Base-by-base conservation (phyloP, 176 grass and related monocot genomes). In the Musa troglodytarum region DNA sequence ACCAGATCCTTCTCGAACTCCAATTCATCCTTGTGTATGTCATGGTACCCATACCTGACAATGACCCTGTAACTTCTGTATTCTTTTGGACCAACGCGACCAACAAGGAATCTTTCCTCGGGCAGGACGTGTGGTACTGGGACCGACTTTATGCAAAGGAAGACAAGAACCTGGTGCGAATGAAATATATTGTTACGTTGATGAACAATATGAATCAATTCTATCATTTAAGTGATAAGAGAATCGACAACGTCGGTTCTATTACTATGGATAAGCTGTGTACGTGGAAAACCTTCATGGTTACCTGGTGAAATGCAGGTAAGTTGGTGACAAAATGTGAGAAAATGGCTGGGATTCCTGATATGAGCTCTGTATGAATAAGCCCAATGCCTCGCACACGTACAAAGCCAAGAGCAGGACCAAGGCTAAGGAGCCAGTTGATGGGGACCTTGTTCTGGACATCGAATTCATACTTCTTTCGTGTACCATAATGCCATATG, bases 221-320 rank as follows among this genome's bases (percentile, higher is more conserved):
- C 34, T 43, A 6, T 43, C 34, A 43, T 43, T 43, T 43, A 0
- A 43, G 34, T 43, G 34, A 6, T 6, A 43, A 43, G 34, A 43
- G 34, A 5, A 43, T 43, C 34, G 6, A 43, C 34, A 0, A 43
- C 34, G 4, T 6, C 34, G 5, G 34, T 43, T 43, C 34, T 43
- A 43, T 43, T 43, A 43, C 34, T 43, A 6, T 4, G 0, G 4
- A 43, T 6, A 43, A 43, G 8, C 10, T 20, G 1, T 6, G 49
- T 51, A 2, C 17, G 21, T 21, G 9, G 69, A 1, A 51, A 52
- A 19, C n/a, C 4, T 19, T 51, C 8, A 71, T 17, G 51, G 1
- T 65, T 81, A 98, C 94, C 94, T 98, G 94, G 85, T 98, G 94
- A 83, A 98, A 98, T 56, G 94, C 94, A 76, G 94, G 94, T 10